A percentile compares a stretch with the other conserved stretches of the same genome.
These are phyloP conservation scores for Dactylorhiza incarnata DNA, from an alignment of 106 monocot genomes.

Conservation along the genomic window DNA sequence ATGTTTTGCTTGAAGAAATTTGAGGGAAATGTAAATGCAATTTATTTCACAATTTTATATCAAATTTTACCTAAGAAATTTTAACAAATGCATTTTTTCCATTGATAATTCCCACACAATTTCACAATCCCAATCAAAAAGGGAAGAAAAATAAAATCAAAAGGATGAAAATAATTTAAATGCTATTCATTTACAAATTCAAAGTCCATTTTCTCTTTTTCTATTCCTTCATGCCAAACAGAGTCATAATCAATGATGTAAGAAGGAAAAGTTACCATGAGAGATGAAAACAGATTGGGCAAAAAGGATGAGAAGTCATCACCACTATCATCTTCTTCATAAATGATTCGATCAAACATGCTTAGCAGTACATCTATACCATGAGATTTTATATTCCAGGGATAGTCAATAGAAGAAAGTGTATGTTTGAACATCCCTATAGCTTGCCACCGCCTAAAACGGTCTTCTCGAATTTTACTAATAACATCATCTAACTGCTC, in stretches of 20 bases:
- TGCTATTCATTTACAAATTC: too few species aligned
- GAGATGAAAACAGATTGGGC: slow-evolving; percentile 45
- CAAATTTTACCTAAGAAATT: too few species aligned
- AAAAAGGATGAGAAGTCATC: slow-evolving; percentile 35
- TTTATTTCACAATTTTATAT: too few species aligned
- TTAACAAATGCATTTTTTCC: neutral
- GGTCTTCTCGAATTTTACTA: slow-evolving; percentile 27
- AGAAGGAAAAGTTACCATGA: slow-evolving; percentile 43
- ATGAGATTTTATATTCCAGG: slow-evolving; percentile 72
- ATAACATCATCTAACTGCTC: slow-evolving; percentile 36
- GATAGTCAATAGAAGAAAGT: slow-evolving; percentile 46
- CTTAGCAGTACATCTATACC: slow-evolving; percentile 46
- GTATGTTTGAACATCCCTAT: slow-evolving; percentile 49
- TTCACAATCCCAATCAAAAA: too few species aligned
- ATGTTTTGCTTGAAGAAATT: too few species aligned
- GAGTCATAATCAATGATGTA: neutral
- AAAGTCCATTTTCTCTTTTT: too few species aligned
- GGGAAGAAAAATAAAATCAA: too few species aligned
- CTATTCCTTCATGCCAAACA: too few species aligned
- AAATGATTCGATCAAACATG: slow-evolving; percentile 29
- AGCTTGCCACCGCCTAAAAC: slow-evolving; percentile 48
- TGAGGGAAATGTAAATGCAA: too few species aligned
- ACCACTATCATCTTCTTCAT: slow-evolving; percentile 20
- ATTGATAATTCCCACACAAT: neutral
- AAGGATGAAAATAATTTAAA: too few species aligned